Base-by-base conservation (phyloP, 495 filamentous ascomycete genomes). In the Venustampulla echinocandica region DNA sequence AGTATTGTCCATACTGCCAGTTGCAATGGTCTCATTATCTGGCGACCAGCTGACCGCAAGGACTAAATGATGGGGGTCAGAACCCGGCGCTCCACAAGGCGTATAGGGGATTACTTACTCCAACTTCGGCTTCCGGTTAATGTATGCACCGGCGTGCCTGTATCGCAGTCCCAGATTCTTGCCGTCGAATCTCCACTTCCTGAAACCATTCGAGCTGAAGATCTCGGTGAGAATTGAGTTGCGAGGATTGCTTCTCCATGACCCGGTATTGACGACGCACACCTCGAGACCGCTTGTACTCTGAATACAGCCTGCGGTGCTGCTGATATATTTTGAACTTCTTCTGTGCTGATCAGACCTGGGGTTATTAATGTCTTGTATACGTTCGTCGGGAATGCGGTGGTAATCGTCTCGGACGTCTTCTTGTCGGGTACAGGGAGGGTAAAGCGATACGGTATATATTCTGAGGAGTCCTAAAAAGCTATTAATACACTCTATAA, bases 241-340 rank as follows among this genome's bases (percentile, higher is more conserved):
- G 85, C 77, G 4, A 99, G 77, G 53, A 99, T 99, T 0, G 88
- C 78, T 58, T 95, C 85, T 3, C 88, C 90, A 61, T 99, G 93
- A 7, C 92, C 92, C 5, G 82, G 76, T 52, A 99, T 90, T 21
- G 82, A 80, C 38, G 90, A 84, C 5, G 89, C 82, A 66, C 90
- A 92, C 58, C 92, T 75, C 19, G 88, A 88, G 21, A 95, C 88
- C 1, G 89, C 86, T 52, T 88, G 87, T 35, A 97, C 92, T 57
- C 82, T 82, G 69, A 98, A 97, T 3, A 99, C 83, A 1, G 90
- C 86, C 63, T 97, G 92, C 0, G 92, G 90, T 23, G 88, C 87
- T 57, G 84, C 89, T 47, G 81, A 79, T 17, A 95, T 54, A 27
- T 51, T 52, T 36, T 56, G 60, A 3, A 78, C 74, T 49, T 84